A percentile compares a stretch with the other conserved stretches of the same genome.
phyloP scores from a whole-genome alignment of 495 filamentous ascomycete genomes.

The Annulohypoxylon moriforme region DNA sequence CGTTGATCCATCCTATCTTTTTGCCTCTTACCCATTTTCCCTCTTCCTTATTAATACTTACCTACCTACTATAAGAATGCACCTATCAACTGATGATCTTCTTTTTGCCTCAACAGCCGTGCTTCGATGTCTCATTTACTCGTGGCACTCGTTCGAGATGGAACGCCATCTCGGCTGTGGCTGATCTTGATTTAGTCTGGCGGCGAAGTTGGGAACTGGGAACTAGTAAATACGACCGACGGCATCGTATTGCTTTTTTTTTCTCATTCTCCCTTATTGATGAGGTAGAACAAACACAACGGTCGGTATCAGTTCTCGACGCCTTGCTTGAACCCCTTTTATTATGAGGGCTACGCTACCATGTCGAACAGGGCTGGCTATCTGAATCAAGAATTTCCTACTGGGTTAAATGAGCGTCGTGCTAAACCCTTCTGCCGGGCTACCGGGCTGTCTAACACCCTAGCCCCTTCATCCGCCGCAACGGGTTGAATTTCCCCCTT shows the following conservation, averaged over 20 bases:
- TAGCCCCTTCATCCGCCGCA: constrained; percentile 17
- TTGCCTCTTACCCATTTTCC: background rate
- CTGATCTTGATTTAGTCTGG: constrained; percentile 16
- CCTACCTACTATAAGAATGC: background rate
- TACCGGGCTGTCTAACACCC: constrained; percentile 26
- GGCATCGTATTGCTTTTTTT: constrained; percentile 15
- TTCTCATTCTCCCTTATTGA: constrained; percentile 19
- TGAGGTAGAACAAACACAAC: constrained; percentile 10
- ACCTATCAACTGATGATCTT: background rate
- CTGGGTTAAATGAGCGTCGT: constrained; percentile 14
- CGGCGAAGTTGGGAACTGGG: constrained; percentile 23
- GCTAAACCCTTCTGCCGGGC: constrained; percentile 25
- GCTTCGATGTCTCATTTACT: constrained; percentile 31
- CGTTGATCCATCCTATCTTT: constrained; percentile 17
- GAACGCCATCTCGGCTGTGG: constrained; percentile 36
- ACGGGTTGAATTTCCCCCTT: constrained; percentile 38
- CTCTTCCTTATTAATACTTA: background rate
- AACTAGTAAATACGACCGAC: constrained; percentile 15
- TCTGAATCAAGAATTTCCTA: constrained; percentile 17
- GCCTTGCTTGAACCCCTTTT: constrained; percentile 33
- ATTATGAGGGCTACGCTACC: constrained; percentile 29
- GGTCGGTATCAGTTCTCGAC: constrained; percentile 6
- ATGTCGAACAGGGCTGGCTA: constrained; percentile 25
- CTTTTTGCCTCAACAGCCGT: background rate
- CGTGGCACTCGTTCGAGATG: constrained; percentile 30